Evolutionary conservation across 768 basidiomycete genomes (phyloP), one percentile per base, ranked within the genome.

Genomic region (Mrakia frigida): DNA sequence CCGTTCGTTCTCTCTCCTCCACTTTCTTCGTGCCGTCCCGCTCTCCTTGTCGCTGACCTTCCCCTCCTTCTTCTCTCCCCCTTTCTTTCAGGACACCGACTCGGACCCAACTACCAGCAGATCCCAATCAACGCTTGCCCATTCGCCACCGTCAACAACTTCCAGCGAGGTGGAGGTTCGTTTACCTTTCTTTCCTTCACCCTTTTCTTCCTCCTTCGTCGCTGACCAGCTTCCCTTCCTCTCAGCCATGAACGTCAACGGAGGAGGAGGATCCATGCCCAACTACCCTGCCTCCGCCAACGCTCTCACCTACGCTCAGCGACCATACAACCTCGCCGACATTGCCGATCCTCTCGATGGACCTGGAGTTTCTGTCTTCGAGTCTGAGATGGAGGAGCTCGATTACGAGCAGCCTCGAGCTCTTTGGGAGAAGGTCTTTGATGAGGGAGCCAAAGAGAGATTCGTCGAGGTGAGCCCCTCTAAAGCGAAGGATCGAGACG

Each of bases 211-310:
- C 56, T 11, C n/a, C 14, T n/a, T 56, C 14, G 53, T n/a, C 2
- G 53, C 56, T 56, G 56, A 56, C 56, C 18, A 0, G 2, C 25
- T 28, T 18, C 56, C 28, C 28, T 56, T 53, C 7, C 28, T 56
- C 28, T 79, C 43, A 50, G 46, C 80, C 78, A 63, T 75, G 56
- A 46, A 35, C 28, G 37, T 76, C 69, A 53, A 74, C 70, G 70
- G 33, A 56, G 92, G 89, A 81, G 94, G 96, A 84, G 94, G 93
- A 78, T 82, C 85, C 77, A 88, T 92, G 33, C 93, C 95, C 78
- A 93, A 92, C 87, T 97, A 96, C 86, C 88, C 90, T 85, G 91
- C 90, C 84, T 87, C 87, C 69, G 88, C 94, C 82, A 84, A 86
- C 65, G 90, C 92, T 11, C 87, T 97, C 76, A 82, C 84, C n/a